Conservation (phyloP, 495 filamentous ascomycete species). For the Penicillium argentinense region DNA sequence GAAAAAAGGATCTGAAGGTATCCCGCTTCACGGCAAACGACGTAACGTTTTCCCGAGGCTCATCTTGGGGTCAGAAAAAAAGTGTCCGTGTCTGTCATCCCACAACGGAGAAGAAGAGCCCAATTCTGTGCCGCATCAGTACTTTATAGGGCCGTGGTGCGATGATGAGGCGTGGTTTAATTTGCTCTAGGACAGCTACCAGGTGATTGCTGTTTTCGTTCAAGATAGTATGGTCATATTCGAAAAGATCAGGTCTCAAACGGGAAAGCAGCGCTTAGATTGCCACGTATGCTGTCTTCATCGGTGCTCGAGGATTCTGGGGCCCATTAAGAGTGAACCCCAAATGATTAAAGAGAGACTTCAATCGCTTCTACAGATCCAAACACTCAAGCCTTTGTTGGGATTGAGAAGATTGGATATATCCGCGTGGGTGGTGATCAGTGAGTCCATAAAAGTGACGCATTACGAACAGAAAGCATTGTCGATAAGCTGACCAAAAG, state of each 20-base stretch:
- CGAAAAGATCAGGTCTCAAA: slow-evolving; percentile 10
- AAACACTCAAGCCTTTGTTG: slow-evolving; percentile 1
- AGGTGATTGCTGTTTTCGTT: slow-evolving; percentile 2
- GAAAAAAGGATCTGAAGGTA: slow-evolving; percentile 18
- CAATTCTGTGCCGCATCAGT: not conserved
- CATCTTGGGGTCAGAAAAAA: slow-evolving; percentile 14
- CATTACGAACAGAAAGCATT: slow-evolving; percentile 22
- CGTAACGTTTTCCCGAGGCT: slow-evolving; percentile 9
- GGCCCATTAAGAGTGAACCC: slow-evolving; percentile 7
- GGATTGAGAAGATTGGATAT: not conserved
- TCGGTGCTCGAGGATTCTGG: too few species aligned
- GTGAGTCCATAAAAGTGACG: slow-evolving; percentile 21
- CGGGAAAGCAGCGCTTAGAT: slow-evolving; percentile 2
- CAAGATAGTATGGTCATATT: slow-evolving; percentile 10
- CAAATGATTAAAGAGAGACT: not conserved
- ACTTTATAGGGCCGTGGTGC: not conserved
- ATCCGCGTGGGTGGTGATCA: slow-evolving; percentile 2
- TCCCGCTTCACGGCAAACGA: slow-evolving; percentile 19
- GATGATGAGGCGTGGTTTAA: not conserved
- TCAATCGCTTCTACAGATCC: slow-evolving; percentile 12
- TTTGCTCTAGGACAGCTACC: not conserved
- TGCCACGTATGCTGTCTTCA: slow-evolving; percentile 1
- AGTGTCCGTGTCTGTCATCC: slow-evolving; percentile 14
- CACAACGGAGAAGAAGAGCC: slow-evolving; percentile 15
- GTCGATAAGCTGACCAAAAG: slow-evolving; percentile 18